These are phyloP conservation scores for Chlamydomonas sp. DNA, from an alignment of 139 green algal genomes.

Conservation along the genomic window DNA sequence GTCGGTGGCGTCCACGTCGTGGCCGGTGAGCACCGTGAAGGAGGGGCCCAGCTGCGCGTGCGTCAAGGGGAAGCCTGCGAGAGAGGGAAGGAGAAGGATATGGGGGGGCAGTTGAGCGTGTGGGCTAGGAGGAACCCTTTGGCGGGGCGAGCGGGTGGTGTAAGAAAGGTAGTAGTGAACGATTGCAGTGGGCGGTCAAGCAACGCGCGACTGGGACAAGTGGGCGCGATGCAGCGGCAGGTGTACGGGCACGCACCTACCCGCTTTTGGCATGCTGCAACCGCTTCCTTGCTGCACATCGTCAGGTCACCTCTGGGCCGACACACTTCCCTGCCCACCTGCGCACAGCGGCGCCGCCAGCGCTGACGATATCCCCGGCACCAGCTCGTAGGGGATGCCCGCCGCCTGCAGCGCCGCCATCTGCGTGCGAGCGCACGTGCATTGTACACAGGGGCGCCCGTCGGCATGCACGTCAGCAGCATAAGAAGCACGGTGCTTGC, in stretches of 20 bases:
- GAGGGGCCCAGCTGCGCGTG: slow-evolving; percentile 54
- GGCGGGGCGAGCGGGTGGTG: too few species aligned
- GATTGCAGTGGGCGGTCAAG: too few species aligned
- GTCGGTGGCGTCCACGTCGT: slow-evolving; percentile 60
- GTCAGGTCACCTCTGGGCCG: not conserved
- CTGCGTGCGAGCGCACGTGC: slow-evolving; percentile 52
- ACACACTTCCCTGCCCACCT: slow-evolving; percentile 45
- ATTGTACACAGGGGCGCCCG: slow-evolving; percentile 1
- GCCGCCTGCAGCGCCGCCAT: slow-evolving; percentile 61
- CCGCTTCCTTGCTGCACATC: not conserved
- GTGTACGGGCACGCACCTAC: too few species aligned
- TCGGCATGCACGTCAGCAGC: not conserved
- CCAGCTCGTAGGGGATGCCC: slow-evolving; percentile 61
- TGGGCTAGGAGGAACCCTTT: not conserved
- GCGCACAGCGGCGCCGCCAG: slow-evolving; percentile 76
- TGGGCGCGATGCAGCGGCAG: too few species aligned
- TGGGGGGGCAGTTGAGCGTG: not conserved
- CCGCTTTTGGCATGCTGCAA: not conserved
- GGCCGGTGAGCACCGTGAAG: slow-evolving; percentile 70
- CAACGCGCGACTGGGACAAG: too few species aligned
- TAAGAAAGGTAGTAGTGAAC: too few species aligned
- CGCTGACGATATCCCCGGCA: slow-evolving; percentile 81
- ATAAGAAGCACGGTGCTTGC: not conserved
- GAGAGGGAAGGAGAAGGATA: not conserved
- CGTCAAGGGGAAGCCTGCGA: slow-evolving; percentile 78